These are phyloP conservation scores for Nepenthes gracilis DNA, from an alignment of 148 eudicot genomes.

Conservation along the genomic window DNA sequence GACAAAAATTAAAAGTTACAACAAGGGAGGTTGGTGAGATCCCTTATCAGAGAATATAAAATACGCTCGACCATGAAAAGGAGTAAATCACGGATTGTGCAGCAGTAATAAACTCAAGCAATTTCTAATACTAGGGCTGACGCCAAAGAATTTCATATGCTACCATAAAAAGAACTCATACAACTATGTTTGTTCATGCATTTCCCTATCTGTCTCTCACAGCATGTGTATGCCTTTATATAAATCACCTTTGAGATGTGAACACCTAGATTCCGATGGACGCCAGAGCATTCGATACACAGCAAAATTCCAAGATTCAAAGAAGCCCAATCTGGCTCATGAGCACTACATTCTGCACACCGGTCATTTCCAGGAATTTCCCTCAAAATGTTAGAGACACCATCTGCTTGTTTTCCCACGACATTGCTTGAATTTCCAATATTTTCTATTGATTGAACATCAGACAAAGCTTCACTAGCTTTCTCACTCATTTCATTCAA, in stretches of 20 bases:
- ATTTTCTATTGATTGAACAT: constrained; percentile 23
- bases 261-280: constrained; percentile 93
- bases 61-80: too few relatives aligned
- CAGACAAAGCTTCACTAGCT: constrained; percentile 16
- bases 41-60: too few relatives aligned
- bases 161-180: too few relatives aligned
- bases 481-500: constrained; percentile 19
- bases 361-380: constrained; percentile 71
- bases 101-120: too few relatives aligned
- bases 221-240: not conserved
- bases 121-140: too few relatives aligned
- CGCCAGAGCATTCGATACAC: constrained; percentile 91
- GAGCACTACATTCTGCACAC: constrained; percentile 77
- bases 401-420: constrained; percentile 34
- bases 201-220: not conserved
- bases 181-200: not conserved
- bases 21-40: too few relatives aligned
- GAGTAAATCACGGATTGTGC: too few relatives aligned
- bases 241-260: constrained; percentile 82
- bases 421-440: constrained; percentile 21
- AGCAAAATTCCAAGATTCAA: constrained; percentile 80
- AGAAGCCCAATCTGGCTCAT: constrained; percentile 94
- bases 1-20: too few relatives aligned
- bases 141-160: too few relatives aligned
- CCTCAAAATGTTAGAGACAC: constrained; percentile 48